These are phyloP conservation scores for Penicillium sp. DNA, from an alignment of 2,329 filamentous ascomycete genomes.

Conservation along the genomic window DNA sequence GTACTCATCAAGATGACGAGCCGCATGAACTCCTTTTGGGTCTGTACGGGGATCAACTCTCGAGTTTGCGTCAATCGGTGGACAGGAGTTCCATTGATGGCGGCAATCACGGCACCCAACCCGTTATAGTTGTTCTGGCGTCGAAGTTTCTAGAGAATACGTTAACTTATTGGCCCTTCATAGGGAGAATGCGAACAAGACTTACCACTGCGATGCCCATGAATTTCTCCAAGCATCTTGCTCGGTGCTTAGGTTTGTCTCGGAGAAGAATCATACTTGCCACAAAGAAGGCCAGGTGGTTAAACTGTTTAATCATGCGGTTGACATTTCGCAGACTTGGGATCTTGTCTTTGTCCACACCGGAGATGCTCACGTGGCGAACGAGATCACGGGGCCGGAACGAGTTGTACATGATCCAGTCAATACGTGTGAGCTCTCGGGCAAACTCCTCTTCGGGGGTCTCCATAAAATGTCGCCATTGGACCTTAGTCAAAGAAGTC, in stretches of 20 bases:
- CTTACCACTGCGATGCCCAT: conserved; percentile 71
- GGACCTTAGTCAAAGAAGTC: conserved; percentile 70
- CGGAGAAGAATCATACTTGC: conserved; percentile 79
- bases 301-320: conserved; percentile 90
- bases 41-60: conserved; percentile 64
- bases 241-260: conserved; percentile 93
- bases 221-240: conserved; percentile 87
- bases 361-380: conserved; percentile 75
- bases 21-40: conserved; percentile 79
- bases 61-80: conserved; percentile 77
- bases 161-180: background rate
- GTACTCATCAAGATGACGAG: conserved; percentile 89
- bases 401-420: conserved; percentile 97
- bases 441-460: conserved; percentile 79
- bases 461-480: conserved; percentile 88
- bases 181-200: background rate
- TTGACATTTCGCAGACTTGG: conserved; percentile 80
- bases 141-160: conserved; percentile 61
- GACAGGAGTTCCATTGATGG: conserved; percentile 82
- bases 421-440: conserved; percentile 86
- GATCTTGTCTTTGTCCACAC: conserved; percentile 50
- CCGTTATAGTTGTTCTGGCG: conserved; percentile 97
- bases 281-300: conserved; percentile 77
- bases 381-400: conserved; percentile 91
- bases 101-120: conserved; percentile 86